These are phyloP conservation scores for Nitzschia sp. DNA, from an alignment of 108 stramenopile species.

Conservation along the genomic window DNA sequence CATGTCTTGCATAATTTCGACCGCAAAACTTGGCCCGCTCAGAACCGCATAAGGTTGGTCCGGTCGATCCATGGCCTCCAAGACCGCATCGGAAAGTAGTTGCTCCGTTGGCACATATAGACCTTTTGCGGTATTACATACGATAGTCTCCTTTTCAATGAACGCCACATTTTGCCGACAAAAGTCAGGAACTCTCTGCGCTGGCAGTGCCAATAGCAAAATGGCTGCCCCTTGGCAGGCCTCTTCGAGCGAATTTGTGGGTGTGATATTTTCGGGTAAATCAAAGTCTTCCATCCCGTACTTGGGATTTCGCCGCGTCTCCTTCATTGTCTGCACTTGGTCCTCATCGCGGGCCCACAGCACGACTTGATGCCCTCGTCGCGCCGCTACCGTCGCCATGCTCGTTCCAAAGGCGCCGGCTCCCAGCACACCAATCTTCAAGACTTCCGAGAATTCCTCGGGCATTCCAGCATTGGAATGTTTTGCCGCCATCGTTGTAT, in stretches of 20 bases:
- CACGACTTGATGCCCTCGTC: conserved; percentile 64
- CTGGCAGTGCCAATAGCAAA: conserved; percentile 78
- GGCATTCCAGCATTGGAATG: conserved; percentile 14
- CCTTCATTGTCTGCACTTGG: conserved; percentile 47
- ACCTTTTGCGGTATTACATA: conserved; percentile 83
- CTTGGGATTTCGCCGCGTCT: conserved; percentile 60
- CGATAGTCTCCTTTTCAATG: conserved; percentile 53
- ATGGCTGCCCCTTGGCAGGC: conserved; percentile 40
- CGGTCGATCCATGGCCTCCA: conserved; percentile 59
- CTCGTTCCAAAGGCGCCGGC: conserved; percentile 78
- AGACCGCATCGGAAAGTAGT: conserved; percentile 64
- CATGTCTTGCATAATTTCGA: conserved; percentile 76
- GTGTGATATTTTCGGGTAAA: neutral
- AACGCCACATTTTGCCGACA: conserved; percentile 50
- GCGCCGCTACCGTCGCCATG: conserved; percentile 72
- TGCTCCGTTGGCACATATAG: conserved; percentile 67
- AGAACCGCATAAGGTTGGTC: conserved; percentile 74
- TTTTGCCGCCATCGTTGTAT: neutral
- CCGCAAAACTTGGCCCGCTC: conserved; percentile 87
- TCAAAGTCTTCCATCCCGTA: conserved; percentile 45
- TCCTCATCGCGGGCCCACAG: conserved; percentile 59
- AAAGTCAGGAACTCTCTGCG: conserved; percentile 68
- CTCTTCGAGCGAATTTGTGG: conserved; percentile 3
- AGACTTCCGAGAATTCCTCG: conserved; percentile 13
- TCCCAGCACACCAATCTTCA: conserved; percentile 49